phyloP scores from a whole-genome alignment of 2,329 filamentous ascomycete species.

The Lasiodiplodia hormozganensis region DNA sequence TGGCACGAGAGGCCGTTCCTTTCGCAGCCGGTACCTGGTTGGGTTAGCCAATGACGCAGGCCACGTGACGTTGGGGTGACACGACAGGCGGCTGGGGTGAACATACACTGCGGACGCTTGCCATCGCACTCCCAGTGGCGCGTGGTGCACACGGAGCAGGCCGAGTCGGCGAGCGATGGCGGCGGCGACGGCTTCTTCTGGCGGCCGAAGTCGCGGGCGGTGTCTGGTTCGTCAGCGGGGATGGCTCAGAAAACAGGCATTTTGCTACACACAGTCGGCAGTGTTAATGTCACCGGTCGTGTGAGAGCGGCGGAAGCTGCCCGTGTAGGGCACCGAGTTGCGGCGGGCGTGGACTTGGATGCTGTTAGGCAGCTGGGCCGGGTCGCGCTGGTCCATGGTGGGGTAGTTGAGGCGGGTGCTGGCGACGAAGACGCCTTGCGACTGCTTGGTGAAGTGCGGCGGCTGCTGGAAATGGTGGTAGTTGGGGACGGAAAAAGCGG shows the following conservation, averaged over 20 bases:
- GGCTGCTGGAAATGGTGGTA: slow-evolving; percentile 15
- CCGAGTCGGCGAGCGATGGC: slow-evolving; percentile 27
- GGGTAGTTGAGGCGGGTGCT: slow-evolving; percentile 21
- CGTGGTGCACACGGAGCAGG: slow-evolving; percentile 27
- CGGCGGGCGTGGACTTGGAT: slow-evolving; percentile 12
- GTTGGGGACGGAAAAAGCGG: slow-evolving; percentile 9
- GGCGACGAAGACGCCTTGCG: slow-evolving; percentile 17
- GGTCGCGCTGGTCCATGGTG: slow-evolving; percentile 16
- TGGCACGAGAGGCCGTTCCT: slow-evolving; percentile 21
- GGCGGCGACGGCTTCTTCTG: slow-evolving; percentile 25
- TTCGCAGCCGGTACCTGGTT: slow-evolving; percentile 13
- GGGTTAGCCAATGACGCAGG: slow-evolving; percentile 1
- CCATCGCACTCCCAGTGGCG: slow-evolving; percentile 24
- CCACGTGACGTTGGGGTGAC: slow-evolving; percentile 19
- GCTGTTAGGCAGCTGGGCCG: slow-evolving; percentile 11
- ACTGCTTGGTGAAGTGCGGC: slow-evolving; percentile 13
- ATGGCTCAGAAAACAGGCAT: not conserved
- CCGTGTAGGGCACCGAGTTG: slow-evolving; percentile 15
- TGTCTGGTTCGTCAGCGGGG: not conserved
- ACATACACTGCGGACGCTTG: slow-evolving; percentile 23
- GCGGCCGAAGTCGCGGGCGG: slow-evolving; percentile 6
- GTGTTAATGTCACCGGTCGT: slow-evolving; percentile 16
- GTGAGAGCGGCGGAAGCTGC: slow-evolving; percentile 17
- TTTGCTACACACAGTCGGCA: slow-evolving; percentile 15
- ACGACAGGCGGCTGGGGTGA: not conserved